Percentiles rank a stretch among this genome's conserved stretches.
Evolutionary conservation across 2,329 filamentous ascomycete genomes (phyloP).

Genomic region (Fusarium sp.): DNA sequence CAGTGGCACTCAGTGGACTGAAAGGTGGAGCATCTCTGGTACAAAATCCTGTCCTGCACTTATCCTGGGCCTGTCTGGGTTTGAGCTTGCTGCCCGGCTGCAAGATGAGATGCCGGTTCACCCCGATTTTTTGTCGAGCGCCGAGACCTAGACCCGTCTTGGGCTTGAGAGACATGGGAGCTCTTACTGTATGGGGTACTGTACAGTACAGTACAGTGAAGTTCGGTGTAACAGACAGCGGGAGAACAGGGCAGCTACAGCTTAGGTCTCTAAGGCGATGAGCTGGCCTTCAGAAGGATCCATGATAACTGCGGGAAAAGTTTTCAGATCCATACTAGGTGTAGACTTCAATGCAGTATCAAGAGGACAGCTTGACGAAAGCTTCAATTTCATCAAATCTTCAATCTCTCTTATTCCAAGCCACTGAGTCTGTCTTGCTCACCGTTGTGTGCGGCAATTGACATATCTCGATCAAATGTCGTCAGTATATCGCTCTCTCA

Average conservation of each 20-base stretch:
- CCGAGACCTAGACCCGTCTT: conserved; percentile 49
- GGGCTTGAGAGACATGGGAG: conserved; percentile 31
- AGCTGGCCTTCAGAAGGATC: conserved; percentile 25
- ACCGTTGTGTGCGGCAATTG: conserved; percentile 15
- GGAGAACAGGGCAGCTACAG: background rate
- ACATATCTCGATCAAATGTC: conserved; percentile 23
- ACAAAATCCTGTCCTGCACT: conserved; percentile 38
- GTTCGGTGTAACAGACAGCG: conserved; percentile 1
- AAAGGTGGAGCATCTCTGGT: conserved; percentile 29
- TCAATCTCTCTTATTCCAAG: background rate
- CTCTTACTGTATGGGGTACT: conserved; percentile 39
- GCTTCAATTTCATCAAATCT: background rate
- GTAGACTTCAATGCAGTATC: background rate
- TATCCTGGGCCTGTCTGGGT: conserved; percentile 17
- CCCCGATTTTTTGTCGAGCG: conserved; percentile 52
- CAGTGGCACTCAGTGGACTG: conserved; percentile 32
- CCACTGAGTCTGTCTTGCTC: background rate
- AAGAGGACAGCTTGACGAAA: background rate
- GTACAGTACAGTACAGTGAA: conserved; percentile 14
- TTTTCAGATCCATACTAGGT: conserved; percentile 12
- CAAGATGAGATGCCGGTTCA: conserved; percentile 53
- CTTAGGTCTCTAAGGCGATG: conserved; percentile 9
- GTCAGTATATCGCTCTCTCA: conserved; percentile 23
- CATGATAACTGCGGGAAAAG: conserved; percentile 28
- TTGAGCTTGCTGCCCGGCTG: conserved; percentile 42